Evolutionary conservation across 1,284 basidiomycete species (phyloP), one percentile per base, ranked within the genome.

Genomic region (Somion occarium): DNA sequence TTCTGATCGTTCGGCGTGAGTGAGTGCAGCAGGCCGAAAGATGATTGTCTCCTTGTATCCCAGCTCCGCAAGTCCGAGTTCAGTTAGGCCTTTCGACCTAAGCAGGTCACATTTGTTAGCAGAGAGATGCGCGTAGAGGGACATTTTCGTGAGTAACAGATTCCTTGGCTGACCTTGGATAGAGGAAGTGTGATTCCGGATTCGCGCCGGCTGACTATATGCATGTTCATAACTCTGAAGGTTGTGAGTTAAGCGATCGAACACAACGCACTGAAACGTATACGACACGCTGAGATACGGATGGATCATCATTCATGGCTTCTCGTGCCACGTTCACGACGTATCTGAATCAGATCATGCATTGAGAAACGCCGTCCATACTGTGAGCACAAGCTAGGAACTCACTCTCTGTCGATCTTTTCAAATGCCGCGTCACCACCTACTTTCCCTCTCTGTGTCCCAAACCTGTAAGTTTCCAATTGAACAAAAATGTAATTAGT

Each of bases 31-130:
- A 0, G 90, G 88, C 15, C 82, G 74, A 66, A 89, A 82, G 44
- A 89, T 64, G 55, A 90, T 79, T 0, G 81, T 81, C 44, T 89
- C 83, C 9, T 68, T 61, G 63, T 88, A 92, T 7, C 83, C 85
- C 4, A 90, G 64, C 2, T 63, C 66, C 0, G 86, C 83, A 9
- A 92, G 70, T 0, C 69, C 83, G 47, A 79, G 70, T 63, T 92
- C 90, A 0, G 90, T 91, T 34, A 83, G 65, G 11, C 86, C 89
- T 66, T 91, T 91, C 61, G 78, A 82, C 69, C 82, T 84, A n/a
- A n/a, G n/a, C n/a, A n/a, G n/a, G n/a, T n/a, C n/a, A n/a, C n/a
- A n/a, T n/a, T n/a, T n/a, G n/a, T n/a, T n/a, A n/a, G n/a, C n/a
- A n/a, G n/a, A n/a, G n/a, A n/a, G n/a, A n/a, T n/a, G n/a, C n/a